phyloP scores from a whole-genome alignment of 257 asterid species.

The Striga asiatica region DNA sequence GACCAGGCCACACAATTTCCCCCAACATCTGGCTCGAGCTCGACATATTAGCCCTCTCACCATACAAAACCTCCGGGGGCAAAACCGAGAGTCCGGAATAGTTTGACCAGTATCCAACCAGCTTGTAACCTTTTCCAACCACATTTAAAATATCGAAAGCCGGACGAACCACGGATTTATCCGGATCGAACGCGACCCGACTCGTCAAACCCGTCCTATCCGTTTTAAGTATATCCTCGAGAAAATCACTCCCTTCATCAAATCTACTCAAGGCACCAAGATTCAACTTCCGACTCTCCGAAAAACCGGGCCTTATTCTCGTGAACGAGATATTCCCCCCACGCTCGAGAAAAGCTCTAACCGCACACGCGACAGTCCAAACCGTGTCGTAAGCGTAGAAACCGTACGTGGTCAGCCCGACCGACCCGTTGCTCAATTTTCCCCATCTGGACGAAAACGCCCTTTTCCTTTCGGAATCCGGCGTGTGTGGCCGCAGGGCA shows the following conservation, averaged over 20 bases:
- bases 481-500: constrained; percentile 50
- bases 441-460: constrained; percentile 48
- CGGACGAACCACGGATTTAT: constrained; percentile 39
- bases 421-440: constrained; percentile 45
- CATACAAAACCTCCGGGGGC: constrained; percentile 53
- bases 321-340: constrained; percentile 62
- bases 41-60: constrained; percentile 39
- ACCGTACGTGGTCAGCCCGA: constrained; percentile 53
- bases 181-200: constrained; percentile 32
- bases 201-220: constrained; percentile 69
- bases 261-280: constrained; percentile 53
- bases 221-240: constrained; percentile 33
- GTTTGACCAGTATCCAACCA: constrained; percentile 76
- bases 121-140: constrained; percentile 35
- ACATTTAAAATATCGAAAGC: constrained; percentile 68
- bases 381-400: constrained; percentile 80
- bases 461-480: constrained; percentile 42
- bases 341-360: constrained; percentile 34
- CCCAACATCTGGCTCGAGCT: constrained; percentile 39
- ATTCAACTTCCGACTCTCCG: constrained; percentile 33
- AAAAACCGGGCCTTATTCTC: constrained; percentile 28
- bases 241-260: constrained; percentile 48
- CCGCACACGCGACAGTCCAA: constrained; percentile 60
- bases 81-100: constrained; percentile 64
- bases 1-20: constrained; percentile 62